Conservation (phyloP, 164 flowering plant species). For the Sedum album region DNA sequence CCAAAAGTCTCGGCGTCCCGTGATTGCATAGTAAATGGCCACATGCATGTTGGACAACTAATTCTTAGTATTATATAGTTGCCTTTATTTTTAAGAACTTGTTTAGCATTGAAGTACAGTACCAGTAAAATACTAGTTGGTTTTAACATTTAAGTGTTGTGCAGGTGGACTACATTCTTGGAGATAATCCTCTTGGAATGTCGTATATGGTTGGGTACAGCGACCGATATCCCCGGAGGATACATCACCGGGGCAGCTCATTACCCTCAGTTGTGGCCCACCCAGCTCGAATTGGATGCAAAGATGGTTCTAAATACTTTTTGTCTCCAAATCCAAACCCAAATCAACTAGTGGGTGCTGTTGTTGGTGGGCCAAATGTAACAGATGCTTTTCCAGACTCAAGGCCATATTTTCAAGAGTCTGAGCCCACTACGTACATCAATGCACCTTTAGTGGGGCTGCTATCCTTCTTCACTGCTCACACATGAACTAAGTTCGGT, state of each 20-base stretch:
- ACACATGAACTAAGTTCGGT: slow-evolving; percentile 22
- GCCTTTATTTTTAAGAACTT: background rate
- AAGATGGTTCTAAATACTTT: slow-evolving; percentile 62
- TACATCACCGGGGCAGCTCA: slow-evolving; percentile 86
- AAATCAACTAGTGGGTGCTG: slow-evolving; percentile 73
- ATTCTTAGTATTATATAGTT: background rate
- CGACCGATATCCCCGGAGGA: slow-evolving; percentile 58
- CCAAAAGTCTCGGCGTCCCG: background rate
- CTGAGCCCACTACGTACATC: slow-evolving; percentile 95
- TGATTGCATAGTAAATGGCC: background rate
- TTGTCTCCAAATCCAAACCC: slow-evolving; percentile 76
- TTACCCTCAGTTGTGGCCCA: slow-evolving; percentile 65
- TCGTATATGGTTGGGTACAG: slow-evolving; percentile 99
- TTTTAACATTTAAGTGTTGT: background rate
- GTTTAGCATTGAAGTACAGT: background rate
- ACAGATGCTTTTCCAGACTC: slow-evolving; percentile 82
- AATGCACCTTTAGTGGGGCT: slow-evolving; percentile 93
- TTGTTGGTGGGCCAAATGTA: slow-evolving; percentile 88
- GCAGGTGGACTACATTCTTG: slow-evolving; percentile 95
- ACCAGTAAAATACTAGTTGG: background rate
- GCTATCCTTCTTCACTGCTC: slow-evolving; percentile 69
- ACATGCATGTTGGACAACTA: background rate
- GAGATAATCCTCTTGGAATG: slow-evolving; percentile 78
- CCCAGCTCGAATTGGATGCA: slow-evolving; percentile 71
- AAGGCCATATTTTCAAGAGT: slow-evolving; percentile 70